Conservation (phyloP, 2,329 filamentous ascomycete genomes). For the Neoscytalidium dimidiatum region DNA sequence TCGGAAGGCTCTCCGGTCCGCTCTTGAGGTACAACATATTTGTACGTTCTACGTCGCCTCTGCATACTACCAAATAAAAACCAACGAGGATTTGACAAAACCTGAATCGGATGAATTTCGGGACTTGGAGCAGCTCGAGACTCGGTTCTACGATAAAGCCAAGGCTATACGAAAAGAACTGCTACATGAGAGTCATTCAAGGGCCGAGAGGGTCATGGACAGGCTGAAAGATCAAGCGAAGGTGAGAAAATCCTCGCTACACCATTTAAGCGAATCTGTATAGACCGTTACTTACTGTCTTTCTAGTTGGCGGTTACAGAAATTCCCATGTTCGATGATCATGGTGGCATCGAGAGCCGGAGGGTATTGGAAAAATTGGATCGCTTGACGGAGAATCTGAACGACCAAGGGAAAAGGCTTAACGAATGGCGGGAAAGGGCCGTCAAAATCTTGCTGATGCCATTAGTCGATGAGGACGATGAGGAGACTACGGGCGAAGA, state of each 20-base stretch:
- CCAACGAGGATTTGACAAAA: constrained; percentile 62
- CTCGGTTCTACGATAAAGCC: constrained; percentile 73
- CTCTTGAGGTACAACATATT: constrained; percentile 78
- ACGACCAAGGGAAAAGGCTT: constrained; percentile 70
- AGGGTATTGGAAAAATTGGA: constrained; percentile 67
- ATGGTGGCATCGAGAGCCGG: constrained; percentile 72
- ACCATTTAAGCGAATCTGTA: neutral
- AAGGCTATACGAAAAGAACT: constrained; percentile 79
- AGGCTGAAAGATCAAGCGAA: constrained; percentile 46
- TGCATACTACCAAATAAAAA: constrained; percentile 80
- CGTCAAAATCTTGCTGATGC: constrained; percentile 69
- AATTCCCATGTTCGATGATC: constrained; percentile 54
- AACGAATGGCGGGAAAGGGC: constrained; percentile 75
- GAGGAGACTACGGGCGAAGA: constrained; percentile 85
- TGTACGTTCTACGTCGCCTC: constrained; percentile 85
- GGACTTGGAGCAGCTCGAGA: constrained; percentile 69
- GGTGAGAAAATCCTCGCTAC: neutral
- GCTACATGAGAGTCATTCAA: constrained; percentile 59
- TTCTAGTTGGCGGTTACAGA: constrained; percentile 47
- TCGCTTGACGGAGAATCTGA: constrained; percentile 64
- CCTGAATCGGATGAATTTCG: constrained; percentile 69
- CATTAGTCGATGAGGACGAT: constrained; percentile 79
- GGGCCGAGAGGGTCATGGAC: constrained; percentile 65
- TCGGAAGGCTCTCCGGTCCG: constrained; percentile 67
- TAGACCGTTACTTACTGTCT: neutral